A percentile compares a stretch with the other conserved stretches of the same genome.
phyloP scores from a whole-genome alignment of 164 flowering plant genomes.

The grape (Vitis vinifera) region DNA sequence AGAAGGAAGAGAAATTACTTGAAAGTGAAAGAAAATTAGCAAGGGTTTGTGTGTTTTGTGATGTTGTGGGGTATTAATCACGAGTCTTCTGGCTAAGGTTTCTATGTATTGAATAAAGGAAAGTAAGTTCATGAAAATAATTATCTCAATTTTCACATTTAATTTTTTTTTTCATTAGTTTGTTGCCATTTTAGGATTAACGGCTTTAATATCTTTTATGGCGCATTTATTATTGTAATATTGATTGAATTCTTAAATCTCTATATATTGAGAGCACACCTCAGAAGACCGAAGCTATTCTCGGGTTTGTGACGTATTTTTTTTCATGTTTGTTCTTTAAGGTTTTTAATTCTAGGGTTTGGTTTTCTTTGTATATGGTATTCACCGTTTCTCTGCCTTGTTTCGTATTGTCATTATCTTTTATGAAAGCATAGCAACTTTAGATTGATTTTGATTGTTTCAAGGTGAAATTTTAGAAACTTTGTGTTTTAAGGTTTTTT shows the following conservation, averaged over 20 bases:
- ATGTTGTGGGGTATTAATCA: background rate
- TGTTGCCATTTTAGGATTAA: constrained; percentile 7
- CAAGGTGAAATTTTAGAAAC: background rate
- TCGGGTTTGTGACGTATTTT: constrained; percentile 2
- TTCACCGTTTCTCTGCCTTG: background rate
- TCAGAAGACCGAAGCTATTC: background rate
- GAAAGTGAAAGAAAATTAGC: background rate
- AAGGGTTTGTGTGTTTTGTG: background rate
- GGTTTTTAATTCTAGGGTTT: constrained; percentile 19
- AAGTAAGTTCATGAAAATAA: background rate
- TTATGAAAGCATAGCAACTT: background rate
- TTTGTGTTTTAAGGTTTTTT: too few species aligned
- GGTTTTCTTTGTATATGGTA: constrained; percentile 5
- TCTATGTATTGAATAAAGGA: constrained; percentile 15
- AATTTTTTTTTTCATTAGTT: constrained; percentile 10
- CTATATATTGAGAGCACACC: background rate
- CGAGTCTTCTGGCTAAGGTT: constrained; percentile 19
- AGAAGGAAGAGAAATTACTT: background rate
- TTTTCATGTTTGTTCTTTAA: background rate
- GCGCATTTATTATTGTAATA: constrained; percentile 17
- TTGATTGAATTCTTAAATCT: background rate
- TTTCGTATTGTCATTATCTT: background rate
- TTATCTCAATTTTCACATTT: background rate
- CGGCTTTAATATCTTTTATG: constrained; percentile 9
- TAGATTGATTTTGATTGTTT: background rate